These are phyloP conservation scores for Fusarium marasasianum DNA, from an alignment of 2,329 filamentous ascomycete species.

Conservation along the genomic window DNA sequence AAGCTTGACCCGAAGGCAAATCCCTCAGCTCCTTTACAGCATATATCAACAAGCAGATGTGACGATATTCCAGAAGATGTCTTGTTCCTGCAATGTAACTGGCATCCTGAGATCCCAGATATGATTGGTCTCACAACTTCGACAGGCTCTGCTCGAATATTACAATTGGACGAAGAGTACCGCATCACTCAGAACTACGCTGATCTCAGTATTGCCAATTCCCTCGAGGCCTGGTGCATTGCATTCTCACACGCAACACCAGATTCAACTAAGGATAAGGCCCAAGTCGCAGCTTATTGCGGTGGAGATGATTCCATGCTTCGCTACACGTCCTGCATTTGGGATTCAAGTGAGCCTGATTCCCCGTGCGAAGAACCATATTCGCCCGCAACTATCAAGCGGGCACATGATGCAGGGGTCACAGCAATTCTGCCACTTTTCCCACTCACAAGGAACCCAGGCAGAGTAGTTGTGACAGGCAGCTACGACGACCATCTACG, in stretches of 20 bases:
- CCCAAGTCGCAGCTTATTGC: constrained; percentile 63
- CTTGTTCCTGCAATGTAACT: constrained; percentile 77
- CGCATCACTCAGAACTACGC: constrained; percentile 44
- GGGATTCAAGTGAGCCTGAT: constrained; percentile 15
- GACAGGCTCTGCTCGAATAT: constrained; percentile 68
- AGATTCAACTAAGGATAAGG: constrained; percentile 16
- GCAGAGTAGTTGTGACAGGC: constrained; percentile 77
- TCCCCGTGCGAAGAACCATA: constrained; percentile 36
- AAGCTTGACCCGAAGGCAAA: constrained; percentile 55
- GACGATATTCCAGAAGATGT: constrained; percentile 63
- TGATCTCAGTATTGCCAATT: constrained; percentile 58
- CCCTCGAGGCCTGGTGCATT: constrained; percentile 79
- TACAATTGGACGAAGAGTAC: constrained; percentile 58
- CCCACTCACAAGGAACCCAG: constrained; percentile 51
- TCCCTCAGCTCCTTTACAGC: constrained; percentile 48
- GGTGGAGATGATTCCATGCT: constrained; percentile 81
- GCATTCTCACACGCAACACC: constrained; percentile 60
- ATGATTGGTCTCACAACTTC: constrained; percentile 78
- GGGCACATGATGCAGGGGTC: constrained; percentile 80
- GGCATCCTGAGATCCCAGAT: constrained; percentile 67
- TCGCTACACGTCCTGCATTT: constrained; percentile 55
- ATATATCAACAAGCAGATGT: constrained; percentile 57
- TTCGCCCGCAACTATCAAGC: constrained; percentile 50
- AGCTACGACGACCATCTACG: constrained; percentile 91
- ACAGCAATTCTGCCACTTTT: constrained; percentile 83